Base-by-base conservation (phyloP, 352 stramenopile species). In the Discostella stelligera region DNA sequence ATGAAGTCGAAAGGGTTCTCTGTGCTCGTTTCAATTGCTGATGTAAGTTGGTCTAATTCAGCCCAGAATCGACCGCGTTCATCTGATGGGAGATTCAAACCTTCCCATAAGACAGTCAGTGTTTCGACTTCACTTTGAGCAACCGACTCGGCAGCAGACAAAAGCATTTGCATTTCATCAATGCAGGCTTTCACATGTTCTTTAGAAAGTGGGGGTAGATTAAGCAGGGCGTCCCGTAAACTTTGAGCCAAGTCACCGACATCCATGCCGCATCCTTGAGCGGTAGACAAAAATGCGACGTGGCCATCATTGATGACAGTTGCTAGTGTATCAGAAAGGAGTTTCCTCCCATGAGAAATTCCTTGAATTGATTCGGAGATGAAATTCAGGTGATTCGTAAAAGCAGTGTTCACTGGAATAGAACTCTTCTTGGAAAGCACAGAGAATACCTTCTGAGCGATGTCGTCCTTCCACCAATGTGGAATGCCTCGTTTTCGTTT, bases 51-150 rank as follows among this genome's bases (percentile, higher is more conserved):
- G 58, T 90, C 81, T 0, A 89, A 48, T 70, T 74, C 55, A 6
- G 37, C 74, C 88, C 85, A 93, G 53, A 93, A 93, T 11, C 37
- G 54, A 10, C 82, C 74, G 53, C 82, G 70, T 25, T 90, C 77
- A 44, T 48, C 66, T 8, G 62, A 56, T 14, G 79, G 82, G 0
- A 90, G 53, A 55, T 86, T 85, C 16, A 93, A 58, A 20, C 85
- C 85, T 74, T 93, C 88, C 85, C 85, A 91, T 1, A 93, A 78
- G 21, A 91, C 85, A 39, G 84, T 90, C 3, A 93, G 58, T 0
- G 88, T 86, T 72, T 93, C 88, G 16, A 89, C 81, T 79, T 91
- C 88, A 54, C 79, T 91, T 77, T 91, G 82, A 50, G 79, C 77
- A 65, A 93, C 89, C 46, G 80, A 73, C 62, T 93, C 85, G n/a